A percentile compares a stretch with the other conserved stretches of the same genome.
Conservation (phyloP, 225 moss, liverwort and hornwort genomes). For the Rhytidiadelphus loreus region DNA sequence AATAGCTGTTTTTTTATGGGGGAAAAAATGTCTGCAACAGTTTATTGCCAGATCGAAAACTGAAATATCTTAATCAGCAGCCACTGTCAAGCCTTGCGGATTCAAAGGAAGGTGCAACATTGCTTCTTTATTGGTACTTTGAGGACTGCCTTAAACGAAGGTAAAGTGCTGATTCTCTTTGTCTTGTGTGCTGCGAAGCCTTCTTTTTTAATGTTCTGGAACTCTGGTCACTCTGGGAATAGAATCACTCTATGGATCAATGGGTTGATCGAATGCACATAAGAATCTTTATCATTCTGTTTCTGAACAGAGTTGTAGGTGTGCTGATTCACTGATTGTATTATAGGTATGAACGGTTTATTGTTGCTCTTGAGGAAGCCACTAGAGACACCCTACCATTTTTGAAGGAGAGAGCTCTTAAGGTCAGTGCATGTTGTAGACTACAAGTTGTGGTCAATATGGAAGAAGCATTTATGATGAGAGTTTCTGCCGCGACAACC, state of each 20-base stretch:
- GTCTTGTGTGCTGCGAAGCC: neutral
- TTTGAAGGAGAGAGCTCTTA: constrained; percentile 85
- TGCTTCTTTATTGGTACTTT: constrained; percentile 88
- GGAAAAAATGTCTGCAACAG: constrained; percentile 20
- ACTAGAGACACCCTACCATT: constrained; percentile 73
- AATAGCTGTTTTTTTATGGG: neutral
- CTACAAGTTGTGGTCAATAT: neutral
- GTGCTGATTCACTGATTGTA: neutral
- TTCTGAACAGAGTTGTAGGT: neutral
- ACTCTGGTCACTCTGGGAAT: neutral
- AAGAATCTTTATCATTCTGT: neutral
- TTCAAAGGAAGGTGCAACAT: constrained; percentile 58
- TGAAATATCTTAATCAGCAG: constrained; percentile 90
- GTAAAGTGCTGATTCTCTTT: constrained; percentile 11
- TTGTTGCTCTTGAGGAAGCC: constrained; percentile 81
- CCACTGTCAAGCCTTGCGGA: constrained; percentile 57
- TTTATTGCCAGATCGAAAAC: constrained; percentile 89
- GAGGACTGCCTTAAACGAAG: constrained; percentile 92
- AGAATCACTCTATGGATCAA: neutral
- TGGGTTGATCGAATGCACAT: neutral
- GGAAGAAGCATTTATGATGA: neutral
- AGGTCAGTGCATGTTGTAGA: constrained; percentile 37
- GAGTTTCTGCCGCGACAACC: neutral
- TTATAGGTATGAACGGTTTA: constrained; percentile 76
- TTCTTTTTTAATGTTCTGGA: neutral